phyloP scores from a whole-genome alignment of 2,329 filamentous ascomycete genomes.

The Penicillium verrucosum region DNA sequence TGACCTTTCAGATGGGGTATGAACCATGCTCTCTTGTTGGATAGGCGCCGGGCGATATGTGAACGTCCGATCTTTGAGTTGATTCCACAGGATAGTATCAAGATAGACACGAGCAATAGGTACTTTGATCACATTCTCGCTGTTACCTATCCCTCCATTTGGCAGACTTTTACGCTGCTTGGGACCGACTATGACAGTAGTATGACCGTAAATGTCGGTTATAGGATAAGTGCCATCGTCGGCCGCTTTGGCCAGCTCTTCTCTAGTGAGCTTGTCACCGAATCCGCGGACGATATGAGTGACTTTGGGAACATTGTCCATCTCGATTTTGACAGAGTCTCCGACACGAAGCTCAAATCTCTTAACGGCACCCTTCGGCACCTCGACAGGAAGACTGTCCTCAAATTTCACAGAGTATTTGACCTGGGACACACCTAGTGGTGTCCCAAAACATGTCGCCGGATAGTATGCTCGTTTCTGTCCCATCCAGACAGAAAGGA shows the following conservation, averaged over 20 bases:
- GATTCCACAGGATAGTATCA: constrained; percentile 47
- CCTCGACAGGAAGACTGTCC: constrained; percentile 41
- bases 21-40: constrained; percentile 22
- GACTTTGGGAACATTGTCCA: constrained; percentile 41
- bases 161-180: constrained; percentile 45
- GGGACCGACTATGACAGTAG: constrained; percentile 40
- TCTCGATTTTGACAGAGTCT: constrained; percentile 48
- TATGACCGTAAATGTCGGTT: constrained; percentile 46
- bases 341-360: constrained; percentile 45
- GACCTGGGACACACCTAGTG: constrained; percentile 36
- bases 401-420: constrained; percentile 49
- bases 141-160: constrained; percentile 27
- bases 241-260: constrained; percentile 26
- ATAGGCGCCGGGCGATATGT: constrained; percentile 24
- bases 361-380: constrained; percentile 42
- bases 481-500: constrained; percentile 58
- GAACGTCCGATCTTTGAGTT: constrained; percentile 43
- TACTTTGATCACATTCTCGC: constrained; percentile 38
- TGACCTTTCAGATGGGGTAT: constrained; percentile 39
- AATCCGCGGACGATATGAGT: constrained; percentile 45
- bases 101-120: constrained; percentile 47
- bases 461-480: constrained; percentile 57
- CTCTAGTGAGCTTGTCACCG: constrained; percentile 32
- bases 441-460: constrained; percentile 54
- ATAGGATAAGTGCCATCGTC: constrained; percentile 26